Evolutionary conservation across 306 rosid species (phyloP).

Genomic region (Arachis stenosperma): DNA sequence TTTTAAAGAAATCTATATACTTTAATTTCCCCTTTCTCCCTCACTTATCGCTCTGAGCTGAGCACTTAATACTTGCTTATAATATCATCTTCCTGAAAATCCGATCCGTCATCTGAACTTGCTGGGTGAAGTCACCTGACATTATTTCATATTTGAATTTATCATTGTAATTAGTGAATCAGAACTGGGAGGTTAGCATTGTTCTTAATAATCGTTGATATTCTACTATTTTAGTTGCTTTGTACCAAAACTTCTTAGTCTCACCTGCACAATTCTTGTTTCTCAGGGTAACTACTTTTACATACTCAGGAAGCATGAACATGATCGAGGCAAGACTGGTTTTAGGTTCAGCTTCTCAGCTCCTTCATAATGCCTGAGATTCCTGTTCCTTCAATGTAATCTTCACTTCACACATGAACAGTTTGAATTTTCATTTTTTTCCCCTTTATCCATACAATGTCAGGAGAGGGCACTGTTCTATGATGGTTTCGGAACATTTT

Average conservation of each 20-base stretch:
- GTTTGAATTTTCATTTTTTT: slow-evolving; percentile 25
- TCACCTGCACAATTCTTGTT: slow-evolving; percentile 39
- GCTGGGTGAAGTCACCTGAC: neutral
- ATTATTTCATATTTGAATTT: neutral
- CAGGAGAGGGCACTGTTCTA: slow-evolving; percentile 36
- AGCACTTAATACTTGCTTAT: neutral
- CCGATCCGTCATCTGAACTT: neutral
- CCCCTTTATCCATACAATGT: neutral
- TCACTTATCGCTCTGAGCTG: slow-evolving; percentile 2
- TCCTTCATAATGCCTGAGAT: slow-evolving; percentile 49
- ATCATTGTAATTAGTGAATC: slow-evolving; percentile 2
- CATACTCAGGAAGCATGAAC: slow-evolving; percentile 69
- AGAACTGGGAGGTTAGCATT: slow-evolving; percentile 11
- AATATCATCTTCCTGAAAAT: slow-evolving; percentile 5
- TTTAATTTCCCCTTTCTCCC: neutral
- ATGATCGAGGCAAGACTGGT: slow-evolving; percentile 81
- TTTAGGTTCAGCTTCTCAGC: slow-evolving; percentile 84
- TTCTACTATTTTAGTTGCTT: neutral
- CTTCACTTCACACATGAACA: neutral
- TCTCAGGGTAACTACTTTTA: slow-evolving; percentile 75
- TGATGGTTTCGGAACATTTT: slow-evolving; percentile 3
- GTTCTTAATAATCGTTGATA: neutral
- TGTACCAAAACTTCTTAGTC: slow-evolving; percentile 9
- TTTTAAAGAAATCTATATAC: slow-evolving; percentile 3
- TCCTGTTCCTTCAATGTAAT: slow-evolving; percentile 21